A percentile compares a stretch with the other conserved stretches of the same genome.
phyloP scores from a whole-genome alignment of 2,329 filamentous ascomycete species.

The Calonectria hongkongensis region DNA sequence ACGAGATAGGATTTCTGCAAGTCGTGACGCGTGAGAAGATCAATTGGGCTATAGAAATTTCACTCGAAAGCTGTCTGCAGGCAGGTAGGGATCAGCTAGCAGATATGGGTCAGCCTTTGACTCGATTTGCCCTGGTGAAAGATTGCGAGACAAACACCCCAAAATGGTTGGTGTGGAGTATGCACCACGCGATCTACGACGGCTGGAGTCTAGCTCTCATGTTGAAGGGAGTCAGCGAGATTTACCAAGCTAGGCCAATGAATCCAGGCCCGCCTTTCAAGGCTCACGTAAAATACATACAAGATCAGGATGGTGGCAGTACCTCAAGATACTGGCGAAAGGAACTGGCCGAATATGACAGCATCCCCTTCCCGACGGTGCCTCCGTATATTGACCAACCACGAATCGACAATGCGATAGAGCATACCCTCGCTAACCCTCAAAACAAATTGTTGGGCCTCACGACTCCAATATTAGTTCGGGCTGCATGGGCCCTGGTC shows the following conservation, averaged over 20 bases:
- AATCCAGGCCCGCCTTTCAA: no score
- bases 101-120: constrained; percentile 30
- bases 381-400: constrained; percentile 16
- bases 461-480: constrained; percentile 45
- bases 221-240: no score
- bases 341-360: constrained; percentile 1
- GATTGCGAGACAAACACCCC: not conserved
- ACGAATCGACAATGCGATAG: not conserved
- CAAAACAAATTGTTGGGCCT: no score
- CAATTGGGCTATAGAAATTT: constrained; percentile 1
- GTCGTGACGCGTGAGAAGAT: constrained; percentile 25
- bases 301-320: not conserved
- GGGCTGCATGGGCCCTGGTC: constrained; percentile 55
- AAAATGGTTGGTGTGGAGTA: constrained; percentile 50
- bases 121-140: constrained; percentile 17
- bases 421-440: no score
- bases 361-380: constrained; percentile 27
- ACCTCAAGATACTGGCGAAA: constrained; percentile 33
- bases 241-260: no score
- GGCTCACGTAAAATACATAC: no score
- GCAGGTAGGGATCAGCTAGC: constrained; percentile 24
- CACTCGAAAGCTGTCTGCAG: constrained; percentile 19
- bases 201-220: constrained; percentile 57
- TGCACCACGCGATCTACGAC: constrained; percentile 57
- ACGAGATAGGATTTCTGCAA: constrained; percentile 28